A percentile compares a stretch with the other conserved stretches of the same genome.
These are phyloP conservation scores for Coniella lustricola DNA, from an alignment of 2,329 filamentous ascomycete genomes.

Conservation along the genomic window DNA sequence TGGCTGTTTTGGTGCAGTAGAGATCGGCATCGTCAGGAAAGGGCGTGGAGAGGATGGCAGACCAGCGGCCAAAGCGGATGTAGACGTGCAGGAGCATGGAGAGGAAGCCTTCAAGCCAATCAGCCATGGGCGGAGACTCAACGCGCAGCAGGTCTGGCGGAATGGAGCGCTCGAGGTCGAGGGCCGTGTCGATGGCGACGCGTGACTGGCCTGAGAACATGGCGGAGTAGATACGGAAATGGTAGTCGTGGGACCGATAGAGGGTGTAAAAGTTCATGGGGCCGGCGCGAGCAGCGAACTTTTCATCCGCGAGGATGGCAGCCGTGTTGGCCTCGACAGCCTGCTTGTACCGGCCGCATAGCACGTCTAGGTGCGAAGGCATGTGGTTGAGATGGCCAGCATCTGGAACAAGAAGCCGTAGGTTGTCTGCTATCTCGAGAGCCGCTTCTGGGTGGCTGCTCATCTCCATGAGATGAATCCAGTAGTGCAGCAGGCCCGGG, in stretches of 20 bases:
- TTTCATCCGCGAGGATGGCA: conserved; percentile 62
- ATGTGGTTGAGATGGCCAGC: conserved; percentile 59
- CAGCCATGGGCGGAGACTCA: conserved; percentile 65
- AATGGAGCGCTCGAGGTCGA: conserved; percentile 53
- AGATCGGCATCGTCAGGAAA: conserved; percentile 52
- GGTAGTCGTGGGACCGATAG: conserved; percentile 68
- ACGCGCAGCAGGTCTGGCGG: conserved; percentile 57
- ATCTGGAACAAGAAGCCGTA: conserved; percentile 61
- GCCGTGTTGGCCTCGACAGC: conserved; percentile 61
- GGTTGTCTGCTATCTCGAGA: conserved; percentile 50
- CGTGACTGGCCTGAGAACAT: conserved; percentile 66
- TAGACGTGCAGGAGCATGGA: conserved; percentile 62
- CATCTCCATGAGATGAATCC: conserved; percentile 23
- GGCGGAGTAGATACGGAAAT: conserved; percentile 69
- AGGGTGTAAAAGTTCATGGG: conserved; percentile 68
- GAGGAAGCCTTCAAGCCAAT: conserved; percentile 69
- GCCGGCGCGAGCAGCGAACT: conserved; percentile 53
- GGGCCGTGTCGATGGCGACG: conserved; percentile 54
- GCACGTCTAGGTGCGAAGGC: conserved; percentile 69
- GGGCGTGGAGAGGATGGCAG: conserved; percentile 51
- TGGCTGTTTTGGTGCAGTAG: conserved; percentile 64
- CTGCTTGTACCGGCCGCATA: conserved; percentile 62
- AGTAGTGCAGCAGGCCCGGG: conserved; percentile 60
- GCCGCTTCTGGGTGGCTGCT: conserved; percentile 60
- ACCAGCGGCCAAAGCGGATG: conserved; percentile 67